A percentile compares a stretch with the other conserved stretches of the same genome.
phyloP scores from a whole-genome alignment of 1,284 basidiomycete species.

The Erythrobasidium hasegawianum region DNA sequence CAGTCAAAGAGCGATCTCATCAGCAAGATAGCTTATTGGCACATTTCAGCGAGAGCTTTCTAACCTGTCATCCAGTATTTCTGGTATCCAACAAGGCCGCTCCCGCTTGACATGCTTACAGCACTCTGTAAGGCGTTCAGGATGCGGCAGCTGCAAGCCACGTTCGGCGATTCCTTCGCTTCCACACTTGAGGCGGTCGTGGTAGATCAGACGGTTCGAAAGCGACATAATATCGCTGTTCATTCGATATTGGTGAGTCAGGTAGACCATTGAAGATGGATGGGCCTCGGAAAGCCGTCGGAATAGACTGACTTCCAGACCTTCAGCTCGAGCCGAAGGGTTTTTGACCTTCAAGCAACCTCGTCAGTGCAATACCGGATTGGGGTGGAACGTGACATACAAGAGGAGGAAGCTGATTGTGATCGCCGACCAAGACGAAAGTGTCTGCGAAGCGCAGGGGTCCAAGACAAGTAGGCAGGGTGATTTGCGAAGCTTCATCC shows the following conservation, averaged over 20 bases:
- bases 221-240: slow-evolving; percentile 92
- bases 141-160: slow-evolving; percentile 57
- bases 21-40: slow-evolving; percentile 44
- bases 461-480: slow-evolving; percentile 88
- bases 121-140: background rate
- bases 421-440: slow-evolving; percentile 94
- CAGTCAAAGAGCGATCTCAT: too few relatives aligned
- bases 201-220: slow-evolving; percentile 85
- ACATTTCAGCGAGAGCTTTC: background rate
- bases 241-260: slow-evolving; percentile 92
- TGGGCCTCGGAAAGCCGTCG: slow-evolving; percentile 79
- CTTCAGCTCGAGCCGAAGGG: slow-evolving; percentile 70
- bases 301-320: slow-evolving; percentile 87
- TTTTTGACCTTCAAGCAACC: slow-evolving; percentile 66
- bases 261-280: slow-evolving; percentile 73
- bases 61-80: slow-evolving; percentile 63
- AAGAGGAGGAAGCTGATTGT: slow-evolving; percentile 91
- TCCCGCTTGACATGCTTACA: background rate
- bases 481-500: slow-evolving; percentile 97
- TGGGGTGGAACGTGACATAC: slow-evolving; percentile 53
- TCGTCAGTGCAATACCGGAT: slow-evolving; percentile 2
- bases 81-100: slow-evolving; percentile 65
- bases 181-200: slow-evolving; percentile 72
- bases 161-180: slow-evolving; percentile 64
- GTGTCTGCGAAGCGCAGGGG: slow-evolving; percentile 83